Percentiles rank a stretch among this genome's conserved stretches.
Evolutionary conservation across 2,329 filamentous ascomycete genomes (phyloP).

Genomic region (Cladorrhinum sp.): DNA sequence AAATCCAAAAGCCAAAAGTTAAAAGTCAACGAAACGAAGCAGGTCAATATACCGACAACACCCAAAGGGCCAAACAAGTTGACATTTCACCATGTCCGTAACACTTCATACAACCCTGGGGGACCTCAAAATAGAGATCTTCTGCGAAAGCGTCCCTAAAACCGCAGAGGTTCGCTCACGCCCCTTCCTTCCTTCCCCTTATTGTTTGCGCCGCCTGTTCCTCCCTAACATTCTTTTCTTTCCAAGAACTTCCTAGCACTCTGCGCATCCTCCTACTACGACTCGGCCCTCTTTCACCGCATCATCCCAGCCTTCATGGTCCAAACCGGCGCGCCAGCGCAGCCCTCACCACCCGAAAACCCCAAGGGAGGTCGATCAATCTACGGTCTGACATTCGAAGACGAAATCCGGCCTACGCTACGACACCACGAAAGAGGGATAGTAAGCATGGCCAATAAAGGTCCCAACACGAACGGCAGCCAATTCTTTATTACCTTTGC

Average conservation of each 20-base stretch:
- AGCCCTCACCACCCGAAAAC: conserved; percentile 50
- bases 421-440: conserved; percentile 67
- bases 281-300: conserved; percentile 73
- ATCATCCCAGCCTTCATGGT: conserved; percentile 79
- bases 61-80: neutral
- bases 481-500: conserved; percentile 83
- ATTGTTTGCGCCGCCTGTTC: conserved; percentile 11
- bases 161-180: conserved; percentile 68
- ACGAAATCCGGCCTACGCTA: conserved; percentile 72
- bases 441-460: conserved; percentile 77
- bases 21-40: conserved; percentile 2
- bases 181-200: neutral
- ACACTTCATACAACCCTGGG: conserved; percentile 84
- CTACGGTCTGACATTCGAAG: conserved; percentile 71
- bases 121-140: conserved; percentile 91
- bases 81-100: conserved; percentile 54
- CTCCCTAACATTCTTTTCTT: neutral
- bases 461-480: conserved; percentile 68
- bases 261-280: conserved; percentile 75
- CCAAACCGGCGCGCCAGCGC: conserved; percentile 67
- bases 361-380: conserved; percentile 70
- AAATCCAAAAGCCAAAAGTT: neutral
- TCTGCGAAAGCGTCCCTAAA: conserved; percentile 91
- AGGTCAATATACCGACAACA: neutral
- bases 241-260: conserved; percentile 82